These are phyloP conservation scores for Wakefieldia striispora DNA, from an alignment of 768 basidiomycete genomes.

Conservation along the genomic window DNA sequence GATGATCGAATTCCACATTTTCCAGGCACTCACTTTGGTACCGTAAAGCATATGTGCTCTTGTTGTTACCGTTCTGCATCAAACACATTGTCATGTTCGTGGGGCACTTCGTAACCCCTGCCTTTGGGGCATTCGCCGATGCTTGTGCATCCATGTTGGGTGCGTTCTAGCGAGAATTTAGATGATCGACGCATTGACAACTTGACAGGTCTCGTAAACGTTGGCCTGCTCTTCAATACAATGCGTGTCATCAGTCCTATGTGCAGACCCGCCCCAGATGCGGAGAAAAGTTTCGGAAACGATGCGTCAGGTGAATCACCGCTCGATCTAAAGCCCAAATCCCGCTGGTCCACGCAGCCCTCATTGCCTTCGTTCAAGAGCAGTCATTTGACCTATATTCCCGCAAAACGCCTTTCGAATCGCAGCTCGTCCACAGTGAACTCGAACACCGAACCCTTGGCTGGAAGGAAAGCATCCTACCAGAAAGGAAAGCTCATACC, in stretches of 20 bases:
- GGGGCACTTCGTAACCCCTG: slow-evolving; percentile 46
- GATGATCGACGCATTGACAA: background rate
- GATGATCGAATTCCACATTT: slow-evolving; percentile 13
- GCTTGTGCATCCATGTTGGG: slow-evolving; percentile 54
- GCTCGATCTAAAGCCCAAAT: background rate
- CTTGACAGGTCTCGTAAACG: slow-evolving; percentile 58
- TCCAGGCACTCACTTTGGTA: background rate
- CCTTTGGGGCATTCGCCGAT: slow-evolving; percentile 47
- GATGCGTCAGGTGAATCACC: slow-evolving; percentile 22
- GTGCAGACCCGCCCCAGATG: slow-evolving; percentile 17
- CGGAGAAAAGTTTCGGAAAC: slow-evolving; percentile 24
- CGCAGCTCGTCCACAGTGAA: slow-evolving; percentile 19
- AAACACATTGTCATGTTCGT: slow-evolving; percentile 47
- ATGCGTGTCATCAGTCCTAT: slow-evolving; percentile 59
- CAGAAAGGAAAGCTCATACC: background rate
- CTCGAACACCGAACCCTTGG: slow-evolving; percentile 15
- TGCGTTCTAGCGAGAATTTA: slow-evolving; percentile 27
- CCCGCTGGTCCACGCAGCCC: background rate
- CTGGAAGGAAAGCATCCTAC: slow-evolving; percentile 7
- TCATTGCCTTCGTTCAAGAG: slow-evolving; percentile 1
- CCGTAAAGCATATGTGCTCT: slow-evolving; percentile 52
- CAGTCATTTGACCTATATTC: background rate
- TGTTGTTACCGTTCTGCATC: slow-evolving; percentile 60
- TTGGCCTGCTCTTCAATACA: slow-evolving; percentile 65
- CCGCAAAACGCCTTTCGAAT: background rate